Percentiles rank a stretch among this genome's conserved stretches.
Evolutionary conservation across 192 early-diverging fungal genomes (phyloP).

Genomic region (Coemansia aciculifera): DNA sequence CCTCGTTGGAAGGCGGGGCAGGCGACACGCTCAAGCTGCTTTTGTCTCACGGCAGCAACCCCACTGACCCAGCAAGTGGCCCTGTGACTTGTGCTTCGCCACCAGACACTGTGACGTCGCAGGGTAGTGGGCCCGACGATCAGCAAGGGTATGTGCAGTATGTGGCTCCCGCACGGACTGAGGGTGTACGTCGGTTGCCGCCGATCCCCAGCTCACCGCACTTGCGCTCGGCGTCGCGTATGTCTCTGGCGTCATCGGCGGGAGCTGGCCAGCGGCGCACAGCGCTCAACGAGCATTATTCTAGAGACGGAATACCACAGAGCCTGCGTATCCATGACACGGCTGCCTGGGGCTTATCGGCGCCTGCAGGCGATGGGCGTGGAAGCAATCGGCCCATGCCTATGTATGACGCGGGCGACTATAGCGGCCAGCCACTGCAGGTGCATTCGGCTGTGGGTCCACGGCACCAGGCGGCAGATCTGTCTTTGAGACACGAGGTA

Average conservation of each 20-base stretch:
- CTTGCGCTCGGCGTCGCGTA: constrained; percentile 30
- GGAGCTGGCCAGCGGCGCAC: constrained; percentile 6
- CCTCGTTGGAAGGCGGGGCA: constrained; percentile 27
- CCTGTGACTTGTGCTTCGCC: constrained; percentile 17
- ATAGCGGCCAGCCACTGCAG: constrained; percentile 29
- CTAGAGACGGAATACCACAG: background rate
- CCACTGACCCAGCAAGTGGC: constrained; percentile 1
- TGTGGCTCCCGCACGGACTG: constrained; percentile 3
- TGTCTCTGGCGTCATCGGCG: constrained; percentile 24
- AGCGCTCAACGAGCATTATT: background rate
- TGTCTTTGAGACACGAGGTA: constrained; percentile 44
- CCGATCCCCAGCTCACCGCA: constrained; percentile 36
- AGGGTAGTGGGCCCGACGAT: constrained; percentile 19
- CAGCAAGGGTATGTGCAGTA: background rate
- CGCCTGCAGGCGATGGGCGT: background rate
- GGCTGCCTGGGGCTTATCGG: background rate
- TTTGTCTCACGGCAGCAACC: constrained; percentile 45
- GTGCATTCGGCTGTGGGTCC: constrained; percentile 27
- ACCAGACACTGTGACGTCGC: constrained; percentile 30
- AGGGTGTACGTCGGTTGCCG: constrained; percentile 19
- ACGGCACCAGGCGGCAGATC: constrained; percentile 9
- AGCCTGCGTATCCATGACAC: background rate
- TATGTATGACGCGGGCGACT: constrained; percentile 18
- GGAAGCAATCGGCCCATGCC: constrained; percentile 11
- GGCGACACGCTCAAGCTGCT: constrained; percentile 46